Percentiles rank a stretch among this genome's conserved stretches.
Conservation (phyloP, 805 yeast genomes). For the Candida berthetii region DNA sequence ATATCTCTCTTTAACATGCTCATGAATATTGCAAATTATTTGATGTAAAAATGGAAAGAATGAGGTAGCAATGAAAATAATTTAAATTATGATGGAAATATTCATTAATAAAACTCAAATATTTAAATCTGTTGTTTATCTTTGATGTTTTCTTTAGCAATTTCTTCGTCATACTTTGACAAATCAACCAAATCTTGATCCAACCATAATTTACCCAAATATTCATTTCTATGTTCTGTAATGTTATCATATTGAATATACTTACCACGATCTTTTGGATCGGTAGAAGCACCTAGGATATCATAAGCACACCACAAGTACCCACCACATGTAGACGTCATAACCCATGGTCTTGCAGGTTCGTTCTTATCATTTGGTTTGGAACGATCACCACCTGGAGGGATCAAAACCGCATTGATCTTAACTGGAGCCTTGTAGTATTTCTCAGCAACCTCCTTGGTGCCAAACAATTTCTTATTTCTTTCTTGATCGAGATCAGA, state of each 20-base stretch:
- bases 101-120: too few species aligned
- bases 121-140: constrained; percentile 1
- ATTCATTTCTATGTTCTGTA: constrained; percentile 15
- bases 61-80: too few species aligned
- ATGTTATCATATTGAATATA: constrained; percentile 17
- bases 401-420: constrained; percentile 42
- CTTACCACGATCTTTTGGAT: constrained; percentile 17
- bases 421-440: constrained; percentile 31
- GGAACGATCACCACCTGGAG: constrained; percentile 33
- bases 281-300: constrained; percentile 33
- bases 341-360: constrained; percentile 48
- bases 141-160: constrained; percentile 4
- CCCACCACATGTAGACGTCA: constrained; percentile 40
- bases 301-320: constrained; percentile 63
- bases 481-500: constrained; percentile 23
- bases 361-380: constrained; percentile 26
- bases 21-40: too few species aligned
- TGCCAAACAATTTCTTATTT: constrained; percentile 17
- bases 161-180: constrained; percentile 8
- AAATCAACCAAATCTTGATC: constrained; percentile 16
- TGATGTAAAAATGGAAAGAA: too few species aligned
- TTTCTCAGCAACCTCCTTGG: constrained; percentile 7
- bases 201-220: constrained; percentile 23
- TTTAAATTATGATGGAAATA: too few species aligned
- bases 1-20: too few species aligned